phyloP scores from a whole-genome alignment of 352 stramenopile genomes.

The Pythium folliculosum region DNA sequence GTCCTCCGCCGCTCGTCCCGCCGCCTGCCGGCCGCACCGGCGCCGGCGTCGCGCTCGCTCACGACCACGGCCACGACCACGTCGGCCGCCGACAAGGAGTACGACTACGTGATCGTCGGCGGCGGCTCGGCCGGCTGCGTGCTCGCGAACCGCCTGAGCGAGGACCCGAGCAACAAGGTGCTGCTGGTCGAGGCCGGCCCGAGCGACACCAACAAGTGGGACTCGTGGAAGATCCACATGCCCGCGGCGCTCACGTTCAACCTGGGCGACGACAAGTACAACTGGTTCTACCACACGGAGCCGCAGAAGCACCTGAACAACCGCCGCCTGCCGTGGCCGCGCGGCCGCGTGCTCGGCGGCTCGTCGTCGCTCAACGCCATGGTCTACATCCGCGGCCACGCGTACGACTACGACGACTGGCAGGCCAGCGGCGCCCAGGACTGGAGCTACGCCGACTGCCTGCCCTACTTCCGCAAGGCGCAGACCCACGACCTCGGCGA shows the following conservation, averaged over 20 bases:
- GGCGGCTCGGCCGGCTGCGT: conserved; percentile 90
- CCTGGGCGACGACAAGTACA: conserved; percentile 82
- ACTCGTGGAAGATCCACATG: conserved; percentile 93
- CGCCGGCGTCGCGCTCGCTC: not conserved
- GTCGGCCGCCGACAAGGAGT: conserved; percentile 36
- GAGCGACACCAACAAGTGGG: conserved; percentile 78
- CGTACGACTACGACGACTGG: conserved; percentile 90
- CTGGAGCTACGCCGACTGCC: conserved; percentile 87
- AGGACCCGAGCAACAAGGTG: conserved; percentile 82
- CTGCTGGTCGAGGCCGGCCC: conserved; percentile 90
- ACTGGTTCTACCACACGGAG: conserved; percentile 88
- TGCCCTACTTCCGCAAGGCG: conserved; percentile 89
- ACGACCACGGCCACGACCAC: not conserved
- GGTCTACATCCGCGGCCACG: conserved; percentile 90
- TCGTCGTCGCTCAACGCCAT: conserved; percentile 91
- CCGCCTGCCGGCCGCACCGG: not conserved
- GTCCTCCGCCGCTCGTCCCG: conserved; percentile 5
- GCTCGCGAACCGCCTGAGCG: conserved; percentile 88
- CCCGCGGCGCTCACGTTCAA: conserved; percentile 87
- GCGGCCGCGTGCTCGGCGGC: conserved; percentile 85
- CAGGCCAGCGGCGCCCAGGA: conserved; percentile 60
- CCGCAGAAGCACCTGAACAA: conserved; percentile 84
- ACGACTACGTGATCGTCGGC: conserved; percentile 94
- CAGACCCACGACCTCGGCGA: conserved; percentile 77
- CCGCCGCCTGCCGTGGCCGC: conserved; percentile 79